Evolutionary conservation across 1,139 yeast species (phyloP).

Genomic region (Diutina neorugosa): DNA sequence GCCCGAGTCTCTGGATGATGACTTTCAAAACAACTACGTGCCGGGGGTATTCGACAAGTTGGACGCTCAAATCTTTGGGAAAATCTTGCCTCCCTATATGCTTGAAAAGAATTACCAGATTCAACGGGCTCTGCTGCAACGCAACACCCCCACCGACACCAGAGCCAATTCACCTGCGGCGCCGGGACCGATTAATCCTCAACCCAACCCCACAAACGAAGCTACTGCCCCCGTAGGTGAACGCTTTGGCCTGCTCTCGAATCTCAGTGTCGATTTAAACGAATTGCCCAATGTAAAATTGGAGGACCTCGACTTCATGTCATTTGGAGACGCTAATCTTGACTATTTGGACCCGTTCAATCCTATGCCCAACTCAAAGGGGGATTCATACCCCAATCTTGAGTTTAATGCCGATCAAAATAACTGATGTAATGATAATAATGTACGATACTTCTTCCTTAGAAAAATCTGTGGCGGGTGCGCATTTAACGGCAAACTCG

Average conservation of each 20-base stretch:
- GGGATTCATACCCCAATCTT: neutral
- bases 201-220: neutral
- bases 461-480: neutral
- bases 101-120: constrained; percentile 16
- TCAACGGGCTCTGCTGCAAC: neutral
- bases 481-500: neutral
- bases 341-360: constrained; percentile 4
- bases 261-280: neutral
- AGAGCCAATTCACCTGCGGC: neutral
- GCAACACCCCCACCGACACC: neutral
- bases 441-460: neutral
- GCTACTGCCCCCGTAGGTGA: neutral
- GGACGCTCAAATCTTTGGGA: constrained; percentile 75
- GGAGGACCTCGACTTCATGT: constrained; percentile 1
- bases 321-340: constrained; percentile 2
- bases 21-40: constrained; percentile 26
- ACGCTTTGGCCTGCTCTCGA: neutral
- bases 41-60: constrained; percentile 78
- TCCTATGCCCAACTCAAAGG: constrained; percentile 2
- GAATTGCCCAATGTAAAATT: neutral
- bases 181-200: neutral
- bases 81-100: constrained; percentile 79
- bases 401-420: neutral
- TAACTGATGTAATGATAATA: neutral
- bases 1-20: neutral